Evolutionary conservation across 306 rosid species (phyloP).

Genomic region (Lathyrus sativus): DNA sequence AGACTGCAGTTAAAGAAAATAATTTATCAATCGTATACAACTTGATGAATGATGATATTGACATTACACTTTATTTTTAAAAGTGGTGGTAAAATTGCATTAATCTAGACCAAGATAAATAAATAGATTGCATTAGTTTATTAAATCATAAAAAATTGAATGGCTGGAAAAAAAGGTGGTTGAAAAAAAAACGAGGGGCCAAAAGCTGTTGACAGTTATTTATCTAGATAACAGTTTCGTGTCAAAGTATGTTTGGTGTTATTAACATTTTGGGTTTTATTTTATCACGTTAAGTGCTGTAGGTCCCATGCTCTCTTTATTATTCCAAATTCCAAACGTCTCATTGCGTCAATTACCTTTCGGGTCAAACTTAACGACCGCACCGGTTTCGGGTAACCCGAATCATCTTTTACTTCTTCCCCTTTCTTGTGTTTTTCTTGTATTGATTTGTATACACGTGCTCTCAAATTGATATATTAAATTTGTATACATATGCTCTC

Average conservation of each 20-base stretch:
- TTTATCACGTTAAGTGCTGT: slow-evolving; percentile 8
- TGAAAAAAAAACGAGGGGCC: slow-evolving; percentile 20
- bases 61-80: not conserved
- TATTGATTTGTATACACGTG: no score
- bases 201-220: slow-evolving; percentile 38
- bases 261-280: slow-evolving; percentile 12
- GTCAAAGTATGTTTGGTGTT: slow-evolving; percentile 30
- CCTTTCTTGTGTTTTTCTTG: no score
- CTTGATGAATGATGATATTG: not conserved
- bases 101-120: not conserved
- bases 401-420: not conserved
- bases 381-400: slow-evolving; percentile 18
- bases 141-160: not conserved
- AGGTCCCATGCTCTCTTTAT: slow-evolving; percentile 27
- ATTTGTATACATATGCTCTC: not conserved
- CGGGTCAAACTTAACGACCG: slow-evolving; percentile 34
- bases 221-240: slow-evolving; percentile 37
- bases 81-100: not conserved
- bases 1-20: not conserved
- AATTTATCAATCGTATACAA: not conserved
- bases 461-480: no score
- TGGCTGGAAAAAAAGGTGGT: not conserved
- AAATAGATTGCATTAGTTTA: slow-evolving; percentile 4
- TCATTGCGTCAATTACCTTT: slow-evolving; percentile 19
- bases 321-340: slow-evolving; percentile 46